These are phyloP conservation scores for Cercospora brassicicola DNA, from an alignment of 2,329 filamentous ascomycete genomes.

Conservation along the genomic window DNA sequence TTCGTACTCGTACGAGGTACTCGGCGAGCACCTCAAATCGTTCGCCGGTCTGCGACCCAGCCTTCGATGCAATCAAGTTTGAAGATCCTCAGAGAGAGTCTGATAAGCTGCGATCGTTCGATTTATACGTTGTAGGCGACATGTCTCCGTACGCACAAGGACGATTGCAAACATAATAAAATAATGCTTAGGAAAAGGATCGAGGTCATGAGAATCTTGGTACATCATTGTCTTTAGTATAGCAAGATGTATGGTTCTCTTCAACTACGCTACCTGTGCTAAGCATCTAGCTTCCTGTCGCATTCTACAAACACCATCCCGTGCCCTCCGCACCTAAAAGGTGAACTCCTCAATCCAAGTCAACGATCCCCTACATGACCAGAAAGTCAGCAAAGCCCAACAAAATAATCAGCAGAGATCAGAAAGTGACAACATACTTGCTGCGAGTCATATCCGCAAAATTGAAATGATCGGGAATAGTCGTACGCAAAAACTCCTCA, in stretches of 20 bases:
- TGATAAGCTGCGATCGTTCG: background rate
- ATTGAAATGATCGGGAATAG: slow-evolving; percentile 13
- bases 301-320: background rate
- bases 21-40: background rate
- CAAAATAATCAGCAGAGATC: background rate
- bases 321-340: background rate
- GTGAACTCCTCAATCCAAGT: slow-evolving; percentile 9
- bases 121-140: background rate
- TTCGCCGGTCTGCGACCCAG: background rate
- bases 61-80: background rate
- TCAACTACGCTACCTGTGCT: background rate
- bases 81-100: background rate
- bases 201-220: background rate
- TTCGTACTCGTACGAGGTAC: background rate
- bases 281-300: background rate
- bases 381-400: background rate
- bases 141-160: background rate
- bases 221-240: background rate
- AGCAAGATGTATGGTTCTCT: background rate
- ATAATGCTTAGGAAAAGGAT: background rate
- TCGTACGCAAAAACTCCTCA: slow-evolving; percentile 15
- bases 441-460: slow-evolving; percentile 13
- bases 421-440: slow-evolving; percentile 2
- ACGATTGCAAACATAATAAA: background rate
- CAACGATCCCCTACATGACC: background rate